Evolutionary conservation across 805 yeast genomes (phyloP).

Genomic region (Cyberlindnera euphorbiiphila): DNA sequence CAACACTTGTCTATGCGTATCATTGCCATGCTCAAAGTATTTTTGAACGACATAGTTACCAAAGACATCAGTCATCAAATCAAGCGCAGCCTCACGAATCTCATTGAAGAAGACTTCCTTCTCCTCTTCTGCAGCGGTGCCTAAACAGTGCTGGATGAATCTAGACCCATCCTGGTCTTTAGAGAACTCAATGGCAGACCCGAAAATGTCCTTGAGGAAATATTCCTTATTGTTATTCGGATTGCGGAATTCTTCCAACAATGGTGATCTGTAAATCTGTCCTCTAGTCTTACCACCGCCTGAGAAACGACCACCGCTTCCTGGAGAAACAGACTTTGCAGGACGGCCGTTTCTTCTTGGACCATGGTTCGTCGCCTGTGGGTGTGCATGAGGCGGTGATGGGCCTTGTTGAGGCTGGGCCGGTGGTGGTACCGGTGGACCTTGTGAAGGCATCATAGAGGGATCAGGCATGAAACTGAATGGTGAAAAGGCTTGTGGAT

Average conservation of each 20-base stretch:
- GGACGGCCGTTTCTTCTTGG: constrained; percentile 22
- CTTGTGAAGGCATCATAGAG: constrained; percentile 5
- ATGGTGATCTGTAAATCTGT: constrained; percentile 68
- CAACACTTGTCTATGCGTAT: constrained; percentile 62
- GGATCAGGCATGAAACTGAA: constrained; percentile 26
- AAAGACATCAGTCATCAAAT: constrained; percentile 91
- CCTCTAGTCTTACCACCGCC: constrained; percentile 26
- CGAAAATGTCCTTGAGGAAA: constrained; percentile 69
- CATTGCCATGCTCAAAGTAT: constrained; percentile 78
- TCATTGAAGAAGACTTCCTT: constrained; percentile 82
- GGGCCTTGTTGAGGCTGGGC: constrained; percentile 5
- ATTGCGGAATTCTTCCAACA: constrained; percentile 80
- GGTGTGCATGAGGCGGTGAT: background rate
- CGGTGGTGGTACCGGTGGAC: constrained; percentile 9
- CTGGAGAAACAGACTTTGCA: constrained; percentile 25
- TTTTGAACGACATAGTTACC: constrained; percentile 97
- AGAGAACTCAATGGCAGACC: constrained; percentile 86
- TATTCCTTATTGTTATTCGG: constrained; percentile 53
- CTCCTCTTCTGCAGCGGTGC: constrained; percentile 65
- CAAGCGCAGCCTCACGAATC: constrained; percentile 67
- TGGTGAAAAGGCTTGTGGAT: constrained; percentile 29
- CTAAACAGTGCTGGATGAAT: constrained; percentile 71
- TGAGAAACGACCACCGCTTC: constrained; percentile 10
- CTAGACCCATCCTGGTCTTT: constrained; percentile 97
- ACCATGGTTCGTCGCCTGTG: constrained; percentile 1